phyloP scores from a whole-genome alignment of 148 eudicot species.

The Oxyria digyna region DNA sequence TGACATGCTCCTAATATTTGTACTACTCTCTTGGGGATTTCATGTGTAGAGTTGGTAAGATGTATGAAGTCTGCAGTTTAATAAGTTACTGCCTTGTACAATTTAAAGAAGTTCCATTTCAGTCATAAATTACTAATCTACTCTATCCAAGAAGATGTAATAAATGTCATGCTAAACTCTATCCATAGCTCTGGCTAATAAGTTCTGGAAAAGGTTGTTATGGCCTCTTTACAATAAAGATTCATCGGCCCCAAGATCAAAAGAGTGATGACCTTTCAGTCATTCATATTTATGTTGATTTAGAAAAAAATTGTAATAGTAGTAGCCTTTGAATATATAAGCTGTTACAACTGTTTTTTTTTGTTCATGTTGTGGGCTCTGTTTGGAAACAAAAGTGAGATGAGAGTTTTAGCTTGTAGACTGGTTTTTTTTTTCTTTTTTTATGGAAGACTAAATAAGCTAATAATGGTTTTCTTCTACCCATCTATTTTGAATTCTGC shows the following conservation, averaged over 20 bases:
- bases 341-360: not conserved
- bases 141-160: not conserved
- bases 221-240: not conserved
- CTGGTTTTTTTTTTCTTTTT: not conserved
- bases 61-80: not conserved
- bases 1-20: not conserved
- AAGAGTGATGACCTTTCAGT: not conserved
- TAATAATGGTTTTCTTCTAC: not conserved
- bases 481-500: not conserved
- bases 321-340: not conserved
- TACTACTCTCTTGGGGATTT: not conserved
- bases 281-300: not conserved
- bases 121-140: not conserved
- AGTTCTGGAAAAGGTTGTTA: not conserved
- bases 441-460: not conserved
- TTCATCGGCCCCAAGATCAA: not conserved
- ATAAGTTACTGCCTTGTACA: not conserved
- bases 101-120: not conserved
- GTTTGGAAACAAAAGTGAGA: not conserved
- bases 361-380: not conserved
- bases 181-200: not conserved
- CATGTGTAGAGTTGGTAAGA: not conserved
- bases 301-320: not conserved
- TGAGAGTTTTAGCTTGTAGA: not conserved
- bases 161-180: not conserved